Evolutionary conservation across 1,139 yeast species (phyloP).

Genomic region (Pichia sp.): DNA sequence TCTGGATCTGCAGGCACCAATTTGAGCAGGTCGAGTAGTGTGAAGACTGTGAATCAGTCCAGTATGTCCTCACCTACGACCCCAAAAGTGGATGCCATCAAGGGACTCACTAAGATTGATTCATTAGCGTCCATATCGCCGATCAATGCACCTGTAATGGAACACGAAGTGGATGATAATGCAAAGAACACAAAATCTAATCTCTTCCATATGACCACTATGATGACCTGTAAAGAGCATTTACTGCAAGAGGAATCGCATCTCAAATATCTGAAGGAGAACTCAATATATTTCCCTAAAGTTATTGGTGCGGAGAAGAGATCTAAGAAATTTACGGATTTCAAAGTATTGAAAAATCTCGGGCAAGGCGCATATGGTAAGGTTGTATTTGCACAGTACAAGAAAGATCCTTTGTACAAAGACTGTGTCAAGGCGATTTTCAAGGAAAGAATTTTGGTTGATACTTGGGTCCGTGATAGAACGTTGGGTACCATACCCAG

Average conservation of each 20-base stretch:
- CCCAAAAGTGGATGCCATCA: conserved; percentile 1
- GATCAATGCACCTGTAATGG: not conserved
- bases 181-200: not conserved
- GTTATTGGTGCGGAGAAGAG: conserved; percentile 55
- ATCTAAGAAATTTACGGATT: conserved; percentile 65
- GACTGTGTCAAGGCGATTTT: conserved; percentile 84
- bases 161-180: not conserved
- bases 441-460: conserved; percentile 88
- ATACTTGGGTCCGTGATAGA: conserved; percentile 94
- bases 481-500: conserved; percentile 88
- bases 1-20: conserved; percentile 6
- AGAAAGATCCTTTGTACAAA: conserved; percentile 51
- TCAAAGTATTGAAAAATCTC: conserved; percentile 62
- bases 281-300: conserved; percentile 40
- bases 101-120: conserved; percentile 3
- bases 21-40: conserved; percentile 27
- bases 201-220: conserved; percentile 4
- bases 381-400: conserved; percentile 73
- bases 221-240: conserved; percentile 9
- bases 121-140: conserved; percentile 1
- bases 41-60: conserved; percentile 28
- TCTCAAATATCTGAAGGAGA: conserved; percentile 25
- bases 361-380: conserved; percentile 98
- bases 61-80: conserved; percentile 6
- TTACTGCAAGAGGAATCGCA: conserved; percentile 27